Percentiles rank a stretch among this genome's conserved stretches.
Conservation (phyloP, 345 rosid species). For the Cochlearia excelsa region DNA sequence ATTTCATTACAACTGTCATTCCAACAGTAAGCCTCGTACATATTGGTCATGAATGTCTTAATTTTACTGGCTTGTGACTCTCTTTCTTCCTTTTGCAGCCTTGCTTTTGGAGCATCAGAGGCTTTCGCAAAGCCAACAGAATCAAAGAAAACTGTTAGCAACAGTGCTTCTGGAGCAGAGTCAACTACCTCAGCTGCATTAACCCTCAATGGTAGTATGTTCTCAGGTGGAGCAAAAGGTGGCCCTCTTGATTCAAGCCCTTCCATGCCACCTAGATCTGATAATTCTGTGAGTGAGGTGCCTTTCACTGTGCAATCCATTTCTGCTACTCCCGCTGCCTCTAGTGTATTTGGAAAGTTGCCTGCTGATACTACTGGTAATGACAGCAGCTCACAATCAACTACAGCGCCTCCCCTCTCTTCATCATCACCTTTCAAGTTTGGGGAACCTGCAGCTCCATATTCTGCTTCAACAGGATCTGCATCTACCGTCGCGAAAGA, state of each 20-base stretch:
- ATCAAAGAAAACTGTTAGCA: conserved; percentile 36
- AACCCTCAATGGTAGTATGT: conserved; percentile 41
- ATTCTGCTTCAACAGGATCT: conserved; percentile 37
- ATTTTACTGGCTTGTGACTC: conserved; percentile 17
- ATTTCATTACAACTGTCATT: conserved; percentile 15
- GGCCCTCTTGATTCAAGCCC: conserved; percentile 43
- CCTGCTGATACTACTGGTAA: conserved; percentile 18
- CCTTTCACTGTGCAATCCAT: conserved; percentile 25
- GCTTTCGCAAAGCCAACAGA: conserved; percentile 39
- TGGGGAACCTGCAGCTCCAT: conserved; percentile 42
- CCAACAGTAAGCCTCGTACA: conserved; percentile 19
- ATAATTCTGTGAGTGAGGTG: conserved; percentile 34
- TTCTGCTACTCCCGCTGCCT: conserved; percentile 20
- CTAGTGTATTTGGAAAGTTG: conserved; percentile 28
- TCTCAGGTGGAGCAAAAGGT: conserved; percentile 41
- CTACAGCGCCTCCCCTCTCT: conserved; percentile 38
- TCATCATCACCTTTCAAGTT: conserved; percentile 44
- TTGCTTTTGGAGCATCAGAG: conserved; percentile 38
- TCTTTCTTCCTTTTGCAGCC: conserved; percentile 47
- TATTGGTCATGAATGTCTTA: conserved; percentile 34
- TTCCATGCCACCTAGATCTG: conserved; percentile 36
- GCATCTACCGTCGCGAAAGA: conserved; percentile 41
- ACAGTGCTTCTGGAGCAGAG: conserved; percentile 35
- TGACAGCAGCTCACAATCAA: conserved; percentile 31
- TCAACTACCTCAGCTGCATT: conserved; percentile 37